Evolutionary conservation across 495 filamentous ascomycete genomes (phyloP).

Genomic region (Hypoxylon fragiforme): DNA sequence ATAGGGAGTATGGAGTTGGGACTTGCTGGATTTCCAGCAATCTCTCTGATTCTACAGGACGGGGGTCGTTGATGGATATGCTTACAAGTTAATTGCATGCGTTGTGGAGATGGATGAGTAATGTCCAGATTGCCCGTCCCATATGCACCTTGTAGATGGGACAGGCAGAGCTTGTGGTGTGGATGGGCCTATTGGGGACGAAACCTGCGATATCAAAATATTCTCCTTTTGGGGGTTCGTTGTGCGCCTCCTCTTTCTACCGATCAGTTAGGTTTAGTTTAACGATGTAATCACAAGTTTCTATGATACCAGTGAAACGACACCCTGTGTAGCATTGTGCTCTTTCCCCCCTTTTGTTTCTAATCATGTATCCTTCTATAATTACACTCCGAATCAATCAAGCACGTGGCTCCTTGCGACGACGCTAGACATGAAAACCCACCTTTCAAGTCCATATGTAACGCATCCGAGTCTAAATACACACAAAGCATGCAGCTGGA

Average conservation of each 20-base stretch:
- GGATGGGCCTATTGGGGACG: constrained; percentile 3
- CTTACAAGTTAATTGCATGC: constrained; percentile 26
- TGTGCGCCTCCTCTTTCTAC: constrained; percentile 26
- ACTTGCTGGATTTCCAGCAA: constrained; percentile 4
- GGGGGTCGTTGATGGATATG: constrained; percentile 23
- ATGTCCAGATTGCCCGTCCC: constrained; percentile 5
- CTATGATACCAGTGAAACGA: constrained; percentile 39
- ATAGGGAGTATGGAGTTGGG: constrained; percentile 36
- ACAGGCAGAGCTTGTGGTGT: not conserved
- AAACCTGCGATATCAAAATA: constrained; percentile 31
- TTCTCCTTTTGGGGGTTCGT: constrained; percentile 33
- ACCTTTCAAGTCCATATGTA: too few relatives aligned
- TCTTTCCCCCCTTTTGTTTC: constrained; percentile 8
- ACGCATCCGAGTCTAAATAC: too few relatives aligned
- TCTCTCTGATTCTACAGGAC: constrained; percentile 23
- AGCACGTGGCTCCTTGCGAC: too few relatives aligned
- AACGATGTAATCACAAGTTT: constrained; percentile 42
- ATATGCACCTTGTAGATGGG: constrained; percentile 3
- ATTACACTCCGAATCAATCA: too few relatives aligned
- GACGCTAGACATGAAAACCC: too few relatives aligned
- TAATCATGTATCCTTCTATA: not conserved
- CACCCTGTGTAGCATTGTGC: too few relatives aligned
- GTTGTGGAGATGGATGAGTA: constrained; percentile 8
- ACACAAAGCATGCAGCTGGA: not conserved
- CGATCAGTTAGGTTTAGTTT: constrained; percentile 41